Base-by-base conservation (phyloP, 2,329 filamentous ascomycete species). In the Hypoxylon rubiginosum region DNA sequence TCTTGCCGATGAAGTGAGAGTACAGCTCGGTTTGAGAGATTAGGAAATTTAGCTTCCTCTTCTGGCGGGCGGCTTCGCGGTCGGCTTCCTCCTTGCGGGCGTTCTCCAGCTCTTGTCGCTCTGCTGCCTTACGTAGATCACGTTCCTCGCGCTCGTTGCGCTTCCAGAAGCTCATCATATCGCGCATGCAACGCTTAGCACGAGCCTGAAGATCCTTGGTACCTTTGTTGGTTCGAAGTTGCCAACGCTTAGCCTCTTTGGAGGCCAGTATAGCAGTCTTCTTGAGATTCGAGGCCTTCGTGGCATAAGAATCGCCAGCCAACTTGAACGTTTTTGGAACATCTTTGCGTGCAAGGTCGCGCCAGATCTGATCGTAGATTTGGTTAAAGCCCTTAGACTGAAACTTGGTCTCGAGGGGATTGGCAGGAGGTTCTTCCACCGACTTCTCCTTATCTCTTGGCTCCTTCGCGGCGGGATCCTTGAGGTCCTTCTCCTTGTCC, bases 101-200 rank as follows among this genome's bases (percentile, higher is more conserved):
- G 75, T 96, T 97, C 78, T 99, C 96, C 51, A 99, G 88, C 82
- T 98, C 96, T 79, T 97, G 94, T 78, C 91, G 93, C 83, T 99
- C 96, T 4, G 96, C 96, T 56, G 94, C 90, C 82, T 97, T 97
- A 72, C 96, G 91, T 70, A 97, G 85, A 78, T 99, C 96, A 66
- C 96, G 92, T 78, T 99, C 96, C 78, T 99, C 96, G 57, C 95
- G 92, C 80, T 99, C 96, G 78, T 99, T 99, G 62, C 95, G 91
- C 82, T 98, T 98, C 96, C 96, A 99, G 86, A 98, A 99, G 62
- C 92, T 90, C 88, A 97, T 96, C 96, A 99, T 99, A 81, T 99
- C 96, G 77, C 96, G 90, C 96, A 99, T 99, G 64, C 95, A 95
- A 72, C 96, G 92, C 85, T 99, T 99, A 63, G 96, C 96, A 51